A percentile compares a stretch with the other conserved stretches of the same genome.
These are phyloP conservation scores for Beverwykella pulmonaria DNA, from an alignment of 495 filamentous ascomycete genomes.

Conservation along the genomic window DNA sequence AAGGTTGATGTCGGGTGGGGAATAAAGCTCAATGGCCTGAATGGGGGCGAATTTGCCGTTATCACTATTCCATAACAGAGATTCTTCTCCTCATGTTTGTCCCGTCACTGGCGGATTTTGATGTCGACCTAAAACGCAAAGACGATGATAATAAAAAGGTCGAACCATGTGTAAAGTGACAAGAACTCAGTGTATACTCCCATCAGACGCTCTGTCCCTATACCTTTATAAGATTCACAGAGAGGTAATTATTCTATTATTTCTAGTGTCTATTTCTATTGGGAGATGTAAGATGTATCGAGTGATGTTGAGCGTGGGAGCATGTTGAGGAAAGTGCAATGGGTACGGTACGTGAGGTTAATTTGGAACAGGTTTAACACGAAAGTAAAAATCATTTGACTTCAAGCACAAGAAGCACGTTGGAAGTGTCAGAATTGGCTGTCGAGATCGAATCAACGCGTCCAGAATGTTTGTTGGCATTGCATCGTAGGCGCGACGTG, in stretches of 20 bases:
- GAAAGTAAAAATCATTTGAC: too few species aligned
- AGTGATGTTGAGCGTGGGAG: too few species aligned
- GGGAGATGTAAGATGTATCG: too few species aligned
- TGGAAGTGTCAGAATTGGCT: too few species aligned
- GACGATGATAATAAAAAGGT: not conserved
- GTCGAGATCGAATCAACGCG: not conserved
- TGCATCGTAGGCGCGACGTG: constrained; percentile 7
- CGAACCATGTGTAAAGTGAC: not conserved
- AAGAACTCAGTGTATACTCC: not conserved
- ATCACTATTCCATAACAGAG: not conserved
- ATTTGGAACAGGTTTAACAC: too few species aligned
- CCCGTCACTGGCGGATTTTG: not conserved
- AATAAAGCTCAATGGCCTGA: not conserved
- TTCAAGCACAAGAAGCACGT: too few species aligned
- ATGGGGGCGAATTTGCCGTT: not conserved
- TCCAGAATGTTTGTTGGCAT: not conserved
- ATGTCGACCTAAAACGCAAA: not conserved
- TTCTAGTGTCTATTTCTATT: too few species aligned
- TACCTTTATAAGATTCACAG: too few species aligned
- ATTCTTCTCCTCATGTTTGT: not conserved
- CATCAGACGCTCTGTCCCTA: too few species aligned
- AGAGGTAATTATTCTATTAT: too few species aligned
- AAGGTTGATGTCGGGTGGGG: not conserved
- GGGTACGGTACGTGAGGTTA: too few species aligned
- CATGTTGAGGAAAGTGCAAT: too few species aligned